Evolutionary conservation across 768 basidiomycete species (phyloP).

Genomic region (Tephrocybe sp.): DNA sequence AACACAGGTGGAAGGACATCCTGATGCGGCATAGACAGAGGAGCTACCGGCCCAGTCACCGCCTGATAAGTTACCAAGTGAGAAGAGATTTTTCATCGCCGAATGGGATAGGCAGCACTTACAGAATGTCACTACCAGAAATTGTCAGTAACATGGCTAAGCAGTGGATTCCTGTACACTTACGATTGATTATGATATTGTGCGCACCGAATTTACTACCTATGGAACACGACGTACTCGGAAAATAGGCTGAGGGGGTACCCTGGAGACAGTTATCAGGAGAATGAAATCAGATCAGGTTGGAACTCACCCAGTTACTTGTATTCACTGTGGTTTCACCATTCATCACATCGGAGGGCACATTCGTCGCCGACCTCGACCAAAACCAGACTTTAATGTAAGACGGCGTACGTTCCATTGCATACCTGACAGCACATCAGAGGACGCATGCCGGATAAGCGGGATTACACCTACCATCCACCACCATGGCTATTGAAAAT

Average conservation of each 20-base stretch:
- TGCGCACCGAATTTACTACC: constrained; percentile 51
- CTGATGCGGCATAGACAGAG: constrained; percentile 39
- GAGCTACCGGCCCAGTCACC: constrained; percentile 57
- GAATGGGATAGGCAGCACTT: constrained; percentile 20
- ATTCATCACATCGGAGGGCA: constrained; percentile 46
- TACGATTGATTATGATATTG: constrained; percentile 65
- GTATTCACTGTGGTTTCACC: constrained; percentile 47
- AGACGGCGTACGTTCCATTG: constrained; percentile 55
- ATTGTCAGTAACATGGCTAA: background rate
- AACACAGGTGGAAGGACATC: constrained; percentile 54
- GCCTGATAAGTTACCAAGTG: constrained; percentile 29
- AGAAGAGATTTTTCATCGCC: background rate
- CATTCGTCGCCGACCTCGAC: constrained; percentile 42
- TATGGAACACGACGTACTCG: constrained; percentile 58
- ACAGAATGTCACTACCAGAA: constrained; percentile 58
- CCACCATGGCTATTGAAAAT: constrained; percentile 59
- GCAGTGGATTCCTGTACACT: constrained; percentile 15
- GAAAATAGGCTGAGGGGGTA: constrained; percentile 61
- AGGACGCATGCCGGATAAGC: background rate
- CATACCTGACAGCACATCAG: constrained; percentile 42
- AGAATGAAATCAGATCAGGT: background rate
- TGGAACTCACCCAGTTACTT: constrained; percentile 46
- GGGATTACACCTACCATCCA: constrained; percentile 46
- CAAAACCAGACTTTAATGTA: constrained; percentile 77
- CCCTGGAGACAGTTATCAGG: constrained; percentile 37